Evolutionary conservation across 495 filamentous ascomycete genomes (phyloP).

Genomic region (Filosporella fistucella): DNA sequence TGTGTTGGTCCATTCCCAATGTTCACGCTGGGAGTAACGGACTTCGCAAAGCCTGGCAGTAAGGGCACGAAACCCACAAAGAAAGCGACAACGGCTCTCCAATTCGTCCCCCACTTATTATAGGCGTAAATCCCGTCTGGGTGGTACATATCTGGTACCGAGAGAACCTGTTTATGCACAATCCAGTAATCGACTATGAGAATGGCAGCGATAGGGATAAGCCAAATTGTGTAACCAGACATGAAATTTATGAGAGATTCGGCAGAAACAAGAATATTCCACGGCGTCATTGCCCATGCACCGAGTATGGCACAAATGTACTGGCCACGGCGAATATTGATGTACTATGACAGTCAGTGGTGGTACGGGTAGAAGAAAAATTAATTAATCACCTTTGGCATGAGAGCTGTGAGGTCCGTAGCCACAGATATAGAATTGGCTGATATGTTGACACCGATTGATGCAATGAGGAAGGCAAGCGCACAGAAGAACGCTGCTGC

Average conservation of each 20-base stretch:
- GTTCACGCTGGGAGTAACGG: background rate
- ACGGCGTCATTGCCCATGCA: constrained; percentile 51
- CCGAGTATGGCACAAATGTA: constrained; percentile 40
- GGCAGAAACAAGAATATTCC: constrained; percentile 58
- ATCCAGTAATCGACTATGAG: constrained; percentile 65
- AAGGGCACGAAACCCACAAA: constrained; percentile 56
- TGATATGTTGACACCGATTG: constrained; percentile 53
- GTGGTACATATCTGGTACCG: constrained; percentile 51
- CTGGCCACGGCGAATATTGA: constrained; percentile 52
- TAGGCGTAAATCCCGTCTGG: constrained; percentile 49
- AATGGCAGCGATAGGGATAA: constrained; percentile 61
- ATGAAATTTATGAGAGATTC: constrained; percentile 53
- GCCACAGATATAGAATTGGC: constrained; percentile 51
- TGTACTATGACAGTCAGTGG: no score
- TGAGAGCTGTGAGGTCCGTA: constrained; percentile 53
- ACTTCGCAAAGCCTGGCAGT: constrained; percentile 35
- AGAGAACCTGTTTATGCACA: constrained; percentile 49
- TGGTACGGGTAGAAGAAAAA: no score
- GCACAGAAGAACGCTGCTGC: constrained; percentile 53
- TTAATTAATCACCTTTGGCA: constrained; percentile 49
- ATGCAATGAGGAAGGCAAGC: constrained; percentile 41
- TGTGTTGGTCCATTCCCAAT: background rate
- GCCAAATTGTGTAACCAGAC: constrained; percentile 57
- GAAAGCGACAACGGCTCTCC: constrained; percentile 59
- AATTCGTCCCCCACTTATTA: constrained; percentile 47